Evolutionary conservation across 169 alveolate species (phyloP), one percentile per base, ranked within the genome.

Genomic region (Plasmodium knowlesi): DNA sequence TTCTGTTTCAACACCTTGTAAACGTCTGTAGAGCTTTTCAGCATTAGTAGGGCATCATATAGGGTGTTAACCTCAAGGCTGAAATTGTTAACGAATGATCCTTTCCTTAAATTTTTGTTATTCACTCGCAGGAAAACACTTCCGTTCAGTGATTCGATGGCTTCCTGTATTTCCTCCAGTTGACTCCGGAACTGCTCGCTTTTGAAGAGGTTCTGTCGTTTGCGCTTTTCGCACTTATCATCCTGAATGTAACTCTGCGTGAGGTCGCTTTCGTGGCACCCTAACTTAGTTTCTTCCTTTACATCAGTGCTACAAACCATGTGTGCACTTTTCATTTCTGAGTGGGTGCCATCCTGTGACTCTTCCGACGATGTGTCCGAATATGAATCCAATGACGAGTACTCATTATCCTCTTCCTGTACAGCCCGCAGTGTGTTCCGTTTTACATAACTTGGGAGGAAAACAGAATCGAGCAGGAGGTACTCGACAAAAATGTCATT

Each of bases 331-430:
- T 50, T 81, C 76, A 50, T 16, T 41, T 43, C 46, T 19, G 9
- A 32, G 14, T 22, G 25, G 8, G 25, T 79, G 0, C 3, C 67
- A 25, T 28, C 43, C 34, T 14, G 34, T 53, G 25, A 12, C 61
- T 14, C 61, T 3, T 4, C 71, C 16, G 81, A 78, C 10, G 80
- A 54, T 1, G 28, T 16, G 2, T 88, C 89, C 5, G 94, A 88
- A 32, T 88, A 88, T 3, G 94, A 88, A 28, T 84, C 81, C 71
- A 88, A 88, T 2, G 94, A 88, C 8, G 94, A 88, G 34, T 88
- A 88, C 39, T 78, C 30, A 54, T 88, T 5, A 46, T 88, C 94
- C 9, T 88, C 94, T 16, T 19, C 41, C 30, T 67, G 76, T 10
- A 78, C 73, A 25, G 39, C 46, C 53, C 81, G 79, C 25, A 76